Percentiles rank a stretch among this genome's conserved stretches.
These are phyloP conservation scores for Rhodocollybia butyracea DNA, from an alignment of 768 basidiomycete species.

Conservation along the genomic window DNA sequence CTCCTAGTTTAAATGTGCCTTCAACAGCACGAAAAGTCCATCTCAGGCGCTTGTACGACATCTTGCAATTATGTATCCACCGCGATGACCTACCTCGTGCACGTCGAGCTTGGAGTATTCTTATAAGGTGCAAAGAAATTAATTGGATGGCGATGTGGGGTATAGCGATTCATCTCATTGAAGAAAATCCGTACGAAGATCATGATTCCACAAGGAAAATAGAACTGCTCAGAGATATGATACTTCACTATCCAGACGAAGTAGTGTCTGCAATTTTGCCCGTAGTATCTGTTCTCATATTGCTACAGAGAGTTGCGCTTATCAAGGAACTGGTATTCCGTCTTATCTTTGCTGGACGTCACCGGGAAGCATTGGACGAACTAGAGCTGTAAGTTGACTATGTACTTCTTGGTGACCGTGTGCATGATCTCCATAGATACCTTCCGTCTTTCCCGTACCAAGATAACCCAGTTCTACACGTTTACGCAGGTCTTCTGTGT, in stretches of 20 bases:
- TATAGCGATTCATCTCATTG: slow-evolving; percentile 57
- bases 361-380: slow-evolving; percentile 77
- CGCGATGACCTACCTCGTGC: slow-evolving; percentile 64
- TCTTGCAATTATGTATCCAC: slow-evolving; percentile 69
- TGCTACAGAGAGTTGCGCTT: slow-evolving; percentile 63
- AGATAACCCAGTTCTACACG: slow-evolving; percentile 74
- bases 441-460: slow-evolving; percentile 86
- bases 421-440: slow-evolving; percentile 49
- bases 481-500: slow-evolving; percentile 77
- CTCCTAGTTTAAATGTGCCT: slow-evolving; percentile 36
- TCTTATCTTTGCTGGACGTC: slow-evolving; percentile 53
- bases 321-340: slow-evolving; percentile 73
- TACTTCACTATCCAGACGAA: slow-evolving; percentile 65
- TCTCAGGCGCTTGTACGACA: slow-evolving; percentile 69
- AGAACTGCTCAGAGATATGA: slow-evolving; percentile 66
- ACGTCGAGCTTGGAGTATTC: slow-evolving; percentile 67
- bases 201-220: slow-evolving; percentile 32
- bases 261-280: slow-evolving; percentile 35
- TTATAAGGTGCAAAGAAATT: slow-evolving; percentile 75
- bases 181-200: slow-evolving; percentile 23
- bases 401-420: neutral
- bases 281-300: neutral
- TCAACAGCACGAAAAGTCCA: slow-evolving; percentile 64
- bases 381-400: slow-evolving; percentile 68
- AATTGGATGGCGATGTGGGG: slow-evolving; percentile 74